Evolutionary conservation across 140 eudicot species (phyloP).

Genomic region (Stevia rebaudiana): DNA sequence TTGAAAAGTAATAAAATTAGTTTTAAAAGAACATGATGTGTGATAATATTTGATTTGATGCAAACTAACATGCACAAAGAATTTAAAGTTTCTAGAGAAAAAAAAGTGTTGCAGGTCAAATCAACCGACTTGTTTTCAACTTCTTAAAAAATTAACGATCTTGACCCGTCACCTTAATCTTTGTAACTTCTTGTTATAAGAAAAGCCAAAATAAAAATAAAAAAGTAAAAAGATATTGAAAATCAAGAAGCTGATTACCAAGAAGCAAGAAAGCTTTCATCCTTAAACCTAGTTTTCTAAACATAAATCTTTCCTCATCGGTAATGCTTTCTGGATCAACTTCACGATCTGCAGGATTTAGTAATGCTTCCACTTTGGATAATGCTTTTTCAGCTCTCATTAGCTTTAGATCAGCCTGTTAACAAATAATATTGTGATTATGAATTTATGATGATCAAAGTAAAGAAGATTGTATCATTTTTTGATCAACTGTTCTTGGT

Average conservation of each 20-base stretch:
- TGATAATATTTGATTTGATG: neutral
- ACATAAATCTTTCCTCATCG: conserved; percentile 94
- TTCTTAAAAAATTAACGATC: neutral
- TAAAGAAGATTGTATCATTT: neutral
- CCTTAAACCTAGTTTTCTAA: conserved; percentile 78
- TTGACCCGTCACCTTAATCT: neutral
- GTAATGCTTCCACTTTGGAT: conserved; percentile 70
- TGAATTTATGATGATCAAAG: neutral
- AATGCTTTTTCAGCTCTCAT: conserved; percentile 61
- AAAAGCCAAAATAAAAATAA: neutral
- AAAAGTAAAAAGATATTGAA: neutral
- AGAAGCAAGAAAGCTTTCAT: conserved; percentile 96
- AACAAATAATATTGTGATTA: neutral
- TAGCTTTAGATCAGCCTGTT: conserved; percentile 68
- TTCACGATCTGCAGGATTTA: conserved; percentile 55
- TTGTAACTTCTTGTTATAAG: neutral
- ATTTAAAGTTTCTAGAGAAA: neutral
- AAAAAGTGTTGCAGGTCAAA: neutral
- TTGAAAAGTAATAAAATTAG: neutral
- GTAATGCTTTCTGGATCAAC: conserved; percentile 67
- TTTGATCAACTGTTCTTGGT: neutral
- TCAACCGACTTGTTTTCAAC: neutral
- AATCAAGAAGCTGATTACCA: conserved; percentile 42
- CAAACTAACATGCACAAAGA: neutral
- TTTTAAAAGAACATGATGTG: neutral